A percentile compares a stretch with the other conserved stretches of the same genome.
These are phyloP conservation scores for Hylodesmum podocarpum DNA, from an alignment of 306 rosid species.

Conservation along the genomic window DNA sequence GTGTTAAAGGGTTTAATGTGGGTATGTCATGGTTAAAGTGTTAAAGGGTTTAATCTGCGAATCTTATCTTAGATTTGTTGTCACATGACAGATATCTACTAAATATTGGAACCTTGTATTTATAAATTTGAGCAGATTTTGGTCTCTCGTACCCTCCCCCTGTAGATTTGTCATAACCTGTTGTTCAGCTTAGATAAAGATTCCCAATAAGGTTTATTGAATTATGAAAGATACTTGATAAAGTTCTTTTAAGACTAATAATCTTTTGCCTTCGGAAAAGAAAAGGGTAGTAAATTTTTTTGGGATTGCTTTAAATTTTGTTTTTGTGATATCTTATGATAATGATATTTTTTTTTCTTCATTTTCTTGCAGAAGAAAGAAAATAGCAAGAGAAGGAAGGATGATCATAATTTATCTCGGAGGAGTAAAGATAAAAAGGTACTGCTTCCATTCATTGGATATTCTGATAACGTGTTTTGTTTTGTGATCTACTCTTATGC, in stretches of 20 bases:
- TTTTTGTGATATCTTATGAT: not conserved
- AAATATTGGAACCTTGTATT: not conserved
- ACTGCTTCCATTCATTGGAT: conserved; percentile 10
- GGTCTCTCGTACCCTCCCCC: not conserved
- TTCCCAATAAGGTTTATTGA: not conserved
- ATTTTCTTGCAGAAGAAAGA: conserved; percentile 75
- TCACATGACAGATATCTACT: not conserved
- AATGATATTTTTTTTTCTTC: conserved; percentile 9
- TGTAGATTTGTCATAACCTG: not conserved
- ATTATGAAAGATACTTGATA: not conserved
- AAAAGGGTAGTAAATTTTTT: conserved; percentile 10
- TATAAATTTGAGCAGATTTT: not conserved
- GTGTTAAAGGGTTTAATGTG: conserved; percentile 5
- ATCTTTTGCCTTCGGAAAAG: not conserved
- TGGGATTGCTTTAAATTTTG: conserved; percentile 13
- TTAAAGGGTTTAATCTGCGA: conserved; percentile 9
- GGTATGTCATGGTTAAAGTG: not conserved
- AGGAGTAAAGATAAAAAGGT: conserved; percentile 95
- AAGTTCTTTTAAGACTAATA: not conserved
- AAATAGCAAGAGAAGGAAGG: conserved; percentile 97
- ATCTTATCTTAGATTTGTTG: not conserved
- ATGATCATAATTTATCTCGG: conserved; percentile 71
- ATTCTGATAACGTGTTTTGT: not conserved
- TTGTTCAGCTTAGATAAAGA: conserved; percentile 5
- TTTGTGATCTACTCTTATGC: conserved; percentile 12